Base-by-base conservation (phyloP, 2,329 filamentous ascomycete genomes). In the Neofusicoccum cordaticola region DNA sequence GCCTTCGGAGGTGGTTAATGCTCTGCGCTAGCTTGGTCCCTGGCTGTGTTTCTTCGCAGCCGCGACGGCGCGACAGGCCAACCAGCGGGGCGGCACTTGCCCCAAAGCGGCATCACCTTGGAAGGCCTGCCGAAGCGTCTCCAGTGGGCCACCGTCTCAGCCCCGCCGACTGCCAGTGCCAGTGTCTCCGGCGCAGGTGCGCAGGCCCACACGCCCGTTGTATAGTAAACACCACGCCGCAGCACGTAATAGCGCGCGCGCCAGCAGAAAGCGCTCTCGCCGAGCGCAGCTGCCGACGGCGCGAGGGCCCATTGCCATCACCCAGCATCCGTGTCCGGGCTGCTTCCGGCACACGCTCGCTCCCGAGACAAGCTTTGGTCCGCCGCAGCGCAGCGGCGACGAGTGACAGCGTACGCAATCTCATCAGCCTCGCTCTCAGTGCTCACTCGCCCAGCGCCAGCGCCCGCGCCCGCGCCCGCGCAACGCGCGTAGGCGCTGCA, bases 71-170 rank as follows among this genome's bases (percentile, higher is more conserved):
- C 17, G 22, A 3, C 11, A n/a, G 47, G n/a, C 47, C 41, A 8
- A 44, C 37, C 22, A 35, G 53, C 37, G 11, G 3, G 3, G 37
- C 52, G 19, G 52, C 4, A 41, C 27, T 34, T 11, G 17, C 17
- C 17, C 53, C 37, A 39, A 47, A 31, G 53, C 44, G 57, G 44
- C 48, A 17, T 31, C 27, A 31, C 27, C 27, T 7, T 13, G 57
- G 42, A 39, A 61, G 35, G 35, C 3, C 57, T 61, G 57, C 57
- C 34, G 57, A 61, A 61, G 48, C 44, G 42, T 61, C 57, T 61
- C 42, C 42, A 61, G 48, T 27, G 57, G 44, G 57, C 42, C 42
- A 6, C 39, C 19, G 53, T 58, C 53, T 58, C 53, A 58, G 53
- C 53, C 53, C 53, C 53, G 39, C 17, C 35, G 53, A 4, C 19